A percentile compares a stretch with the other conserved stretches of the same genome.
Conservation (phyloP, 75 land plant genomes). For the Chamaecyparis obtusa region DNA sequence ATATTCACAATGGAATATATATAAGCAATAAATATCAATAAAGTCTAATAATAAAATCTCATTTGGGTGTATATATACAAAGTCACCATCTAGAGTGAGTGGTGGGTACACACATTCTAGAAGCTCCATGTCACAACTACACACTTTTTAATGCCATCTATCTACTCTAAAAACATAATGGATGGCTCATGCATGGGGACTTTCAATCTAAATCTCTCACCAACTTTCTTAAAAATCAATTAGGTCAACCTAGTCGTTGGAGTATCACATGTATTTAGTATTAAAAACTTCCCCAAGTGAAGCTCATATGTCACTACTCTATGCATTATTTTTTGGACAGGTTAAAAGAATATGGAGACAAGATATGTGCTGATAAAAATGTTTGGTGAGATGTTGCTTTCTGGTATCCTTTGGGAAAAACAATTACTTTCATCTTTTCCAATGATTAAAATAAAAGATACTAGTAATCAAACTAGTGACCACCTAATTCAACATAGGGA, state of each 20-base stretch:
- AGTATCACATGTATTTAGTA: neutral
- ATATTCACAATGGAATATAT: neutral
- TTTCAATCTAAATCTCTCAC: neutral
- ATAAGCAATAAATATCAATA: too few species aligned
- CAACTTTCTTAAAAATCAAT: neutral
- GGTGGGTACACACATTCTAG: neutral
- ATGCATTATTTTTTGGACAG: neutral
- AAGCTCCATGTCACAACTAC: neutral
- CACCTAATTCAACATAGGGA: neutral
- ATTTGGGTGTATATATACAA: too few species aligned
- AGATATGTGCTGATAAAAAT: neutral
- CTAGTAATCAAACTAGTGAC: neutral
- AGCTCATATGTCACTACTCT: neutral
- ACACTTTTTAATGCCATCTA: neutral
- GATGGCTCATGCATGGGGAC: neutral
- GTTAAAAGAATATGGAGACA: neutral
- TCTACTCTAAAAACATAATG: neutral
- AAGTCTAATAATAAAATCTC: too few species aligned
- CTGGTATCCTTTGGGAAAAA: neutral
- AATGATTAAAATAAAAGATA: neutral
- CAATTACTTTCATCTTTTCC: neutral
- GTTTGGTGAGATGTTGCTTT: neutral
- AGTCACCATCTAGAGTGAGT: too few species aligned
- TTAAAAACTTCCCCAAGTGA: neutral
- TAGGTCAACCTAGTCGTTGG: neutral